These are phyloP conservation scores for Metschnikowia noctiluminum DNA, from an alignment of 805 yeast species.

Conservation along the genomic window DNA sequence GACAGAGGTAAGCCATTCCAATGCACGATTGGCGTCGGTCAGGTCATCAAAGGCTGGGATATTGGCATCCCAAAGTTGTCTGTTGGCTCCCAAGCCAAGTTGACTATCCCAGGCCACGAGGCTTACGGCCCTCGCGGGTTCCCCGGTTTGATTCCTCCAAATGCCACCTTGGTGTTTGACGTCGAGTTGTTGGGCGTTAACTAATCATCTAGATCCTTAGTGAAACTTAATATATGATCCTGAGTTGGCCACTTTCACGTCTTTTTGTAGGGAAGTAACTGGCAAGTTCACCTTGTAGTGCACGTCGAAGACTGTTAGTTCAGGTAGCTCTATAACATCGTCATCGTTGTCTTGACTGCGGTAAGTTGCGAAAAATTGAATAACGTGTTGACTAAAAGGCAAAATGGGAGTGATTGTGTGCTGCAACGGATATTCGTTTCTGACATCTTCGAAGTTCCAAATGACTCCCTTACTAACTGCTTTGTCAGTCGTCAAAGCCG, in stretches of 20 bases:
- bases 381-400: slow-evolving; percentile 53
- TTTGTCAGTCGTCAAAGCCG: slow-evolving; percentile 19
- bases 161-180: slow-evolving; percentile 86
- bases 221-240: slow-evolving; percentile 1
- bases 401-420: slow-evolving; percentile 48
- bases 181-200: slow-evolving; percentile 67
- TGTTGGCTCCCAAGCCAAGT: slow-evolving; percentile 87
- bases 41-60: slow-evolving; percentile 97
- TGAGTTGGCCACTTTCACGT: slow-evolving; percentile 4
- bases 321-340: slow-evolving; percentile 47
- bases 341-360: slow-evolving; percentile 11
- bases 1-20: slow-evolving; percentile 96
- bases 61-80: slow-evolving; percentile 89
- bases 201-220: slow-evolving; percentile 18
- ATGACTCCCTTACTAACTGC: slow-evolving; percentile 10
- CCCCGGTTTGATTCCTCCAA: slow-evolving; percentile 96
- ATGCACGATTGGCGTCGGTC: slow-evolving; percentile 91
- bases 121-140: slow-evolving; percentile 94
- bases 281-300: slow-evolving; percentile 61
- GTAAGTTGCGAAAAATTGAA: slow-evolving; percentile 30
- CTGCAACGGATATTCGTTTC: slow-evolving; percentile 25
- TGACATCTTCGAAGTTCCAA: slow-evolving; percentile 14
- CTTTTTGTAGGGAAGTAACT: slow-evolving; percentile 5
- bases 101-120: slow-evolving; percentile 89
- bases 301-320: slow-evolving; percentile 62